Evolutionary conservation across 1,139 yeast genomes (phyloP).

Genomic region (Nematodospora anomalae): DNA sequence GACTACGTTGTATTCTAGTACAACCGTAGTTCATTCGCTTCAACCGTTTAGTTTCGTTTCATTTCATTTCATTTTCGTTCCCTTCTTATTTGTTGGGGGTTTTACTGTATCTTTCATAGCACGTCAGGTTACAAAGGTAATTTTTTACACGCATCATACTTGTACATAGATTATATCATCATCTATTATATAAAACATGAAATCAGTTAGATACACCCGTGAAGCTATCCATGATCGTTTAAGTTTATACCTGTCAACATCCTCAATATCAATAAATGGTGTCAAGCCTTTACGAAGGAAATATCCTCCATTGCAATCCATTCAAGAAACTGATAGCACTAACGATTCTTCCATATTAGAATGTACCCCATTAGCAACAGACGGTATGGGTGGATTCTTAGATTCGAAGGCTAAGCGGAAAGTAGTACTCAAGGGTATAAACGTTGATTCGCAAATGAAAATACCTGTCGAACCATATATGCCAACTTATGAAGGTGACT

Average conservation of each 20-base stretch:
- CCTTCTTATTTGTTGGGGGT: too few species aligned
- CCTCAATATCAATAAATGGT: slow-evolving; percentile 28
- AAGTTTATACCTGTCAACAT: slow-evolving; percentile 28
- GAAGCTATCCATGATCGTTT: slow-evolving; percentile 35
- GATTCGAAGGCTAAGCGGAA: slow-evolving; percentile 57
- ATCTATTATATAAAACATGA: too few species aligned
- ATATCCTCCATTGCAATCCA: slow-evolving; percentile 22
- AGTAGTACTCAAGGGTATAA: slow-evolving; percentile 74
- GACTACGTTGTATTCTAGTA: too few species aligned
- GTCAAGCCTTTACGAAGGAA: slow-evolving; percentile 30
- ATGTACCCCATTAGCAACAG: slow-evolving; percentile 35
- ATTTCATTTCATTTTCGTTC: too few species aligned
- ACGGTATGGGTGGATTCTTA: slow-evolving; percentile 54
- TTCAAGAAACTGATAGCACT: slow-evolving; percentile 17
- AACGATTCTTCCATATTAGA: slow-evolving; percentile 21
- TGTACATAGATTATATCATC: too few species aligned
- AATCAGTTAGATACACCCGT: slow-evolving; percentile 21
- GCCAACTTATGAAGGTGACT: slow-evolving; percentile 51
- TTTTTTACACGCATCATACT: too few species aligned
- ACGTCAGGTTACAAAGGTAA: too few species aligned
- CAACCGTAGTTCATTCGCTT: too few species aligned
- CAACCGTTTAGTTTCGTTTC: too few species aligned
- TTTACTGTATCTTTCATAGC: too few species aligned
- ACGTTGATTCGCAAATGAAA: slow-evolving; percentile 76
- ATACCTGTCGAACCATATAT: slow-evolving; percentile 60